A percentile compares a stretch with the other conserved stretches of the same genome.
phyloP scores from a whole-genome alignment of 139 green algal species.

The Trebouxia sp. region DNA sequence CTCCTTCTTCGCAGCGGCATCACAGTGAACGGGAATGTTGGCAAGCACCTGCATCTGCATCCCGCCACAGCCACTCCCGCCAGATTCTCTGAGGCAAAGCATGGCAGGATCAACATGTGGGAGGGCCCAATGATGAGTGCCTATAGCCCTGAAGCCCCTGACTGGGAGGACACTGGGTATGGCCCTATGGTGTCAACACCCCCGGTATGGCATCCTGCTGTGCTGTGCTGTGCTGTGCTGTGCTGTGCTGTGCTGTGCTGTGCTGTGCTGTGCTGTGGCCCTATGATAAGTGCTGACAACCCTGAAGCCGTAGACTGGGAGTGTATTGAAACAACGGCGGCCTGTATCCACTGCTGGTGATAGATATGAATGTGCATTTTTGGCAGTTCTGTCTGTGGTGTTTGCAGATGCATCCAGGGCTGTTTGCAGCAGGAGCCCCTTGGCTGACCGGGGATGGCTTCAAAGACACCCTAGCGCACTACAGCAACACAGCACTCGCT shows the following conservation, averaged over 20 bases:
- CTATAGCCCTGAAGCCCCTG: conserved; percentile 44
- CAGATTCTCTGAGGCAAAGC: conserved; percentile 33
- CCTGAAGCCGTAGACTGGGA: no score
- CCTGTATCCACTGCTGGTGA: no score
- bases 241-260: neutral
- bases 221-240: neutral
- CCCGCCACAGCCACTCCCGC: conserved; percentile 48
- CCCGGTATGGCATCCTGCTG: conserved; percentile 15
- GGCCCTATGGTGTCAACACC: conserved; percentile 54
- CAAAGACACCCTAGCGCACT: conserved; percentile 37
- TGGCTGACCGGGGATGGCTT: conserved; percentile 40
- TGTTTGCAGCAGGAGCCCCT: conserved; percentile 34
- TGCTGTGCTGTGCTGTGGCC: neutral
- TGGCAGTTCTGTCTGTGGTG: neutral
- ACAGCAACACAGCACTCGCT: conserved; percentile 29
- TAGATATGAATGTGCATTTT: neutral
- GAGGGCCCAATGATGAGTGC: conserved; percentile 57
- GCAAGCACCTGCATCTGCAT: conserved; percentile 59
- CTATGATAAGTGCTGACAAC: no score
- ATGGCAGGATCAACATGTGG: conserved; percentile 28
- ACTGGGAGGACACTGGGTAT: conserved; percentile 65
- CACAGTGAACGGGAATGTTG: conserved; percentile 47
- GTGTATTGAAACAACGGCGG: no score
- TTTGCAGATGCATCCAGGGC: conserved; percentile 43
- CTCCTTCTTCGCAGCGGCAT: conserved; percentile 69